These are phyloP conservation scores for Beauveria bassiana DNA, from an alignment of 2,329 filamentous ascomycete species.

Conservation along the genomic window DNA sequence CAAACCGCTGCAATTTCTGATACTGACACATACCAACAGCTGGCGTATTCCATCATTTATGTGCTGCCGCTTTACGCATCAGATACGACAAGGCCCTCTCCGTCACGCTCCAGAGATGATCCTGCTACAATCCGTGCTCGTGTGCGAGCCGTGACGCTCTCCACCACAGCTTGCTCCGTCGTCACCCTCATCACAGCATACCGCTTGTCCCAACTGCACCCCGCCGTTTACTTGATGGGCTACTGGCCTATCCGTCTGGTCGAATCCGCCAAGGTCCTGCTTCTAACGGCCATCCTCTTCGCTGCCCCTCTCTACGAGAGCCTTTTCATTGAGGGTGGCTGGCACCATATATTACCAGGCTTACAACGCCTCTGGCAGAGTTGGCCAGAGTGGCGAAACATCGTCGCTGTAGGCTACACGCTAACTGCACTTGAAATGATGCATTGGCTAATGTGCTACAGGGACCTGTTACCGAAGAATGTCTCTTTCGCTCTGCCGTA, in stretches of 20 bases:
- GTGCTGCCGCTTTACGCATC: slow-evolving; percentile 87
- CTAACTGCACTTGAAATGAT: neutral
- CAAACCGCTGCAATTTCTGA: neutral
- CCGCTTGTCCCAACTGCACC: slow-evolving; percentile 35
- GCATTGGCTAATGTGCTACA: slow-evolving; percentile 22
- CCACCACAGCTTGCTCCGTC: slow-evolving; percentile 60
- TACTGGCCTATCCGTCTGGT: slow-evolving; percentile 66
- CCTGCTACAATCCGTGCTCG: slow-evolving; percentile 83
- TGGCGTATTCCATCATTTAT: slow-evolving; percentile 81
- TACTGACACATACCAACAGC: slow-evolving; percentile 33
- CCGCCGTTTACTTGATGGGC: slow-evolving; percentile 61
- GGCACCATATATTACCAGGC: slow-evolving; percentile 52
- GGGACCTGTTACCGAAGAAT: slow-evolving; percentile 86
- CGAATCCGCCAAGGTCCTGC: slow-evolving; percentile 57
- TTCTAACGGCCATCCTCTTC: slow-evolving; percentile 73
- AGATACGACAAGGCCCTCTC: slow-evolving; percentile 68
- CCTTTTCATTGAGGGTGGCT: slow-evolving; percentile 63
- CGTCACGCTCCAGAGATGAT: slow-evolving; percentile 73
- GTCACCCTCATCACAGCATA: slow-evolving; percentile 61
- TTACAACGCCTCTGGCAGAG: slow-evolving; percentile 55
- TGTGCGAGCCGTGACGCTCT: slow-evolving; percentile 70
- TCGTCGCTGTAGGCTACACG: slow-evolving; percentile 60
- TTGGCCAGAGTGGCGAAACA: slow-evolving; percentile 81
- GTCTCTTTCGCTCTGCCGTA: slow-evolving; percentile 84
- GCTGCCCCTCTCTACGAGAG: slow-evolving; percentile 75